phyloP scores from a whole-genome alignment of 495 filamentous ascomycete species.

The Amphirosellinia nigrospora region DNA sequence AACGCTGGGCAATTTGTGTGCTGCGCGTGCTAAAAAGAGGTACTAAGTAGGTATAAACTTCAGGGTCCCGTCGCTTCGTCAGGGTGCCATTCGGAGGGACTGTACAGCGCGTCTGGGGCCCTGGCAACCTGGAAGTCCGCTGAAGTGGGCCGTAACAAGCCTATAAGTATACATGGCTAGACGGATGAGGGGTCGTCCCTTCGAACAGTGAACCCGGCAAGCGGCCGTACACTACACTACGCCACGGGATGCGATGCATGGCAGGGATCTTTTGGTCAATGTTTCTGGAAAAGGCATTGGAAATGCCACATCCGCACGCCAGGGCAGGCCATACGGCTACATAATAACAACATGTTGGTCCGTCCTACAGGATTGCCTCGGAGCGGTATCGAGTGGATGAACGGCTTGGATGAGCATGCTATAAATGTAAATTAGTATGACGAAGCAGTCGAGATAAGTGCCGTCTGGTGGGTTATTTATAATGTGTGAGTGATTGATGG shows the following conservation, averaged over 20 bases:
- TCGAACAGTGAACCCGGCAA: conserved; percentile 6
- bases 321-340: background rate
- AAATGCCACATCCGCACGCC: background rate
- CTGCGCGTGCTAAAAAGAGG: background rate
- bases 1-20: background rate
- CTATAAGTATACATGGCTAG: background rate
- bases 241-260: conserved; percentile 11
- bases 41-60: background rate
- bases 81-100: background rate
- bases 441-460: background rate
- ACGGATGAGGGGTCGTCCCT: conserved; percentile 16
- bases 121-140: background rate
- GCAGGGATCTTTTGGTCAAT: conserved; percentile 2
- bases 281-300: conserved; percentile 14
- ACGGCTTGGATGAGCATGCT: background rate
- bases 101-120: background rate
- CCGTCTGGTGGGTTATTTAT: conserved; percentile 4
- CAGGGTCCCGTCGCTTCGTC: conserved; percentile 8
- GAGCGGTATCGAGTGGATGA: background rate
- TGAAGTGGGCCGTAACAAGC: background rate
- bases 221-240: conserved; percentile 1
- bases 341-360: background rate
- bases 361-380: background rate
- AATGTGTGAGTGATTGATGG: background rate
- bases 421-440: background rate